Evolutionary conservation across 1,284 basidiomycete species (phyloP), one percentile per base, ranked within the genome.

Genomic region (Exobasidium cylindrosporum): DNA sequence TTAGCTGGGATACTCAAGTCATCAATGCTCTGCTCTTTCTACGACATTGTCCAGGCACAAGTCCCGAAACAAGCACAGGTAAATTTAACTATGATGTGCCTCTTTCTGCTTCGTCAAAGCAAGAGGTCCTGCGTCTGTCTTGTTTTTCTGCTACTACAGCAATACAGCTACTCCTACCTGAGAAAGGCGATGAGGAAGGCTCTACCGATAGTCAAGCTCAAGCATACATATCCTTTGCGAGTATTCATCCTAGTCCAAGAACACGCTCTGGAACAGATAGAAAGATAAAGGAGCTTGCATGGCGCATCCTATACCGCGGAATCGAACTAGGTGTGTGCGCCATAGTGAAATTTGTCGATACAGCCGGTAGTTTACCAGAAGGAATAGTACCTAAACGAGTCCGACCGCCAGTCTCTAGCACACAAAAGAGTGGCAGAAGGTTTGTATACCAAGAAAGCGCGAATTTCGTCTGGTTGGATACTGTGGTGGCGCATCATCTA

Each of bases 1-100:
- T 26, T 17, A 23, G 23, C 23, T 55, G 53, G 53, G 53, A 55
- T 35, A 35, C 17, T 6, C 53, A 55, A 28, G 28, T 55, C n/a
- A 6, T 35, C 21, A 6, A 55, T 26, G 30, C 24, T 21, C 5
- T 44, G 13, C 4, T 55, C 29, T 55, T 32, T 26, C 30, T 55
- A 4, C 53, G 53, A 26, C 4, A 44, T 4, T 2, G n/a, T 24
- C 46, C n/a, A 24, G 13, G 47, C 26, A 21, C 26, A 2, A 13
- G 26, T 28, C 47, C 47, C 14, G 17, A 4, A 5, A 13, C n/a
- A 24, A 50, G 26, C 21, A 24, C 2, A 23, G 5, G 13, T 4
- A 50, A 50, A 4, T 28, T 50, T 13, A 2, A 10, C 24, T 26
- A 40, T 17, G 35, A 40, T 10, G 17, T 40, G 7, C 35, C 35